Conservation (phyloP, 2,329 filamentous ascomycete species). For the Calonectria pauciramosa region DNA sequence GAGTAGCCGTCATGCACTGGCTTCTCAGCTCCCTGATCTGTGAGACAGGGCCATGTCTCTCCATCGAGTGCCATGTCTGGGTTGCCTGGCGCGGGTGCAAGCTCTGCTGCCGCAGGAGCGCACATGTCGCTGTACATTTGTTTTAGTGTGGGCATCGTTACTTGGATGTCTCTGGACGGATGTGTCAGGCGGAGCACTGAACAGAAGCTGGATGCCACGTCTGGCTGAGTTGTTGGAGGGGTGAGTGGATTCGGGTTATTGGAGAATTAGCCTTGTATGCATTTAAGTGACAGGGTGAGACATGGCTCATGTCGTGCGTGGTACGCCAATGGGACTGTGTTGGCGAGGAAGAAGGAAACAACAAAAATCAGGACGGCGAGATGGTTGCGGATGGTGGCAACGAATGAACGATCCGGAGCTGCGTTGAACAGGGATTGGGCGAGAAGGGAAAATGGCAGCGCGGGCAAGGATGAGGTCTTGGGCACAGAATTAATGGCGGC, state of each 20-base stretch:
- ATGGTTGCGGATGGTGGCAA: not conserved
- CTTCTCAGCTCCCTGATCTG: slow-evolving; percentile 32
- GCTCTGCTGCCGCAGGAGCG: not conserved
- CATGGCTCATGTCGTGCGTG: slow-evolving; percentile 19
- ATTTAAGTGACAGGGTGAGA: slow-evolving; percentile 21
- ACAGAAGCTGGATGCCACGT: slow-evolving; percentile 1
- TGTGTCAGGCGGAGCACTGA: slow-evolving; percentile 11
- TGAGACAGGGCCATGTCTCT: slow-evolving; percentile 26
- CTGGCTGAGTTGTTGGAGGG: not conserved
- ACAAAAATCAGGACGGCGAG: slow-evolving; percentile 12
- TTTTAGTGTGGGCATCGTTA: not conserved
- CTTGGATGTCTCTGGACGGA: slow-evolving; percentile 5
- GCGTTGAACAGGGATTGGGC: not conserved
- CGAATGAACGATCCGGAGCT: slow-evolving; percentile 11
- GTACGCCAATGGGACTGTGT: slow-evolving; percentile 14
- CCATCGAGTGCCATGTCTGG: not conserved
- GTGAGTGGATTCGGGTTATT: slow-evolving; percentile 3
- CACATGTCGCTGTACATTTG: not conserved
- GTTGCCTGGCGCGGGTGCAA: not conserved
- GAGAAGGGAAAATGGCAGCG: not conserved
- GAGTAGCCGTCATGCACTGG: slow-evolving; percentile 33
- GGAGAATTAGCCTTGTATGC: slow-evolving; percentile 15
- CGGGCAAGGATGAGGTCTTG: not conserved
- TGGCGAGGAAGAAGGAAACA: slow-evolving; percentile 15
- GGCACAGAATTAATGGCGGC: not conserved